Evolutionary conservation across 2,329 filamentous ascomycete genomes (phyloP), one percentile per base, ranked within the genome.

Genomic region (Aspergillus floridensis): DNA sequence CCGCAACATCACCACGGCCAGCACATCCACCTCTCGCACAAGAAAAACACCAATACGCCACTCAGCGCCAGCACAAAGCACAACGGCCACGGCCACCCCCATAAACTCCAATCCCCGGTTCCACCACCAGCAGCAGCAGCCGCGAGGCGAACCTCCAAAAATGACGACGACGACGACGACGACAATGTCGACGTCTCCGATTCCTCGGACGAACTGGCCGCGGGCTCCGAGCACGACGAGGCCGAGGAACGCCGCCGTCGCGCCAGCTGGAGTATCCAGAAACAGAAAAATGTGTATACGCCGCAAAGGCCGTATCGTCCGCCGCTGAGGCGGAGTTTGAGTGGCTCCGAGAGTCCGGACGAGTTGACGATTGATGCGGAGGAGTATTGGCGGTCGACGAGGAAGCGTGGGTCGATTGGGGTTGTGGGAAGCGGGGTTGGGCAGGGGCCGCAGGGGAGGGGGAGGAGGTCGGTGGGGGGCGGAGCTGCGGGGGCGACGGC

Each of bases 271-370:
- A 67, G 66, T 6, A 57, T 63, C 5, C 66, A 72, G 31, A 74
- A 72, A 6, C 26, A 29, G 57, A 65, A 72, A 26, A 74, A 71
- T 55, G 66, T 61, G 26, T 67, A 71, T 53, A 68, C 73, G 10
- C 70, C 72, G 24, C 68, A 69, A 46, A 68, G 70, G 4, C 65
- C 68, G 8, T 66, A 69, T 8, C 66, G 69, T 54, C 64, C 60
- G 6, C 64, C 67, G 6, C 64, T 3, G 38, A 5, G 66, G 24
- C 70, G 67, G 53, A 70, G 65, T 41, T 66, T 66, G 57, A 72
- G 68, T 54, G 71, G 68, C n/a, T 76, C 73, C 3, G 76, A 73
- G 10, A 77, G 66, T 35, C 78, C 83, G 7, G 81, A 84, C 60
- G 80, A 82, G 56, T 70, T 77, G 60, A 74, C 70, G 32, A 72